Conservation (phyloP, 192 early-diverging fungal species). For the Phycomyces blakesleeanus region DNA sequence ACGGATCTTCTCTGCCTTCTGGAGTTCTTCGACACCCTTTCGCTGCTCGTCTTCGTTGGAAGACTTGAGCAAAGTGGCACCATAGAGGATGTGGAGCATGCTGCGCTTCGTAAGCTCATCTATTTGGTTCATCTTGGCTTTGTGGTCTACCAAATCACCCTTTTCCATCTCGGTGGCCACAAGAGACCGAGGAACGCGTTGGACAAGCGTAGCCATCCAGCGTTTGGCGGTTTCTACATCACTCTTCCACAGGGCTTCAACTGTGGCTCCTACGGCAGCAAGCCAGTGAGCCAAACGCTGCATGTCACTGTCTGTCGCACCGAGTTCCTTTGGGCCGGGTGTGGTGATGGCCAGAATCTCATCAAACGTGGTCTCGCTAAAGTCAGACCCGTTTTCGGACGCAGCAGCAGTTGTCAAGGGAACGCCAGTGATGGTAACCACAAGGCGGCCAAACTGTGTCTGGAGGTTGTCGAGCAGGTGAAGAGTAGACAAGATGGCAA, state of each 20-base stretch:
- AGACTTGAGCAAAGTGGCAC: slow-evolving; percentile 18
- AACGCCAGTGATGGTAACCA: slow-evolving; percentile 15
- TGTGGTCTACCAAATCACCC: slow-evolving; percentile 4
- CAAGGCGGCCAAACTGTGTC: slow-evolving; percentile 17
- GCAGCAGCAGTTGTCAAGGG: slow-evolving; percentile 4
- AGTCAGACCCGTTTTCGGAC: slow-evolving; percentile 15
- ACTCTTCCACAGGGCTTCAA: slow-evolving; percentile 33
- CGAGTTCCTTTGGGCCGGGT: neutral
- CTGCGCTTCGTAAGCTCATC: slow-evolving; percentile 22
- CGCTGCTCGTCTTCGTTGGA: slow-evolving; percentile 2
- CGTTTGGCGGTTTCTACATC: slow-evolving; percentile 16
- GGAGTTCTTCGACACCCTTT: slow-evolving; percentile 20
- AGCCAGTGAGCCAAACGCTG: slow-evolving; percentile 26
- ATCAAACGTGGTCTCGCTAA: slow-evolving; percentile 19
- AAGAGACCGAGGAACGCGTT: slow-evolving; percentile 18
- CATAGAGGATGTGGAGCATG: slow-evolving; percentile 24
- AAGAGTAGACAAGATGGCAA: slow-evolving; percentile 30
- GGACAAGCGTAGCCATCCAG: slow-evolving; percentile 1
- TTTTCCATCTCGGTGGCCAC: slow-evolving; percentile 1
- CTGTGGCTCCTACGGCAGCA: slow-evolving; percentile 27
- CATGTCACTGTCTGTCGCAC: slow-evolving; percentile 1
- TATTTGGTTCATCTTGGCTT: slow-evolving; percentile 9
- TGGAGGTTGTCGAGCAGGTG: slow-evolving; percentile 30
- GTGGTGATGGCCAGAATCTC: slow-evolving; percentile 16
- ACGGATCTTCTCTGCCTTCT: slow-evolving; percentile 22